A percentile compares a stretch with the other conserved stretches of the same genome.
phyloP scores from a whole-genome alignment of 805 yeast species.

The Brettanomyces sp. region DNA sequence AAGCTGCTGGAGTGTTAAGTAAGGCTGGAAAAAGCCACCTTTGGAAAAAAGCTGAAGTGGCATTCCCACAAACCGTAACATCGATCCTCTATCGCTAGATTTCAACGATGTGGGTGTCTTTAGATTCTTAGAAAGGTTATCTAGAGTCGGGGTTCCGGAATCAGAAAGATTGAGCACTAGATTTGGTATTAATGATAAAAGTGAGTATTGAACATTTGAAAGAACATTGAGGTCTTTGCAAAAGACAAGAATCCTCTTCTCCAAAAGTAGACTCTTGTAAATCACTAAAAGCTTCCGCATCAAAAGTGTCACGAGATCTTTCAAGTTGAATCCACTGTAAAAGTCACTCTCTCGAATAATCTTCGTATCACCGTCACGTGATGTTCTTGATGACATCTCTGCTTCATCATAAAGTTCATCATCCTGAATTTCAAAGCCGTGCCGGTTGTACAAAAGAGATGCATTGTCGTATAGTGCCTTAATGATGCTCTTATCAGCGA shows the following conservation, averaged over 20 bases:
- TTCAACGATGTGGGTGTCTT: slow-evolving; percentile 56
- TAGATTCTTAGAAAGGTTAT: slow-evolving; percentile 40
- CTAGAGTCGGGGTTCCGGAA: slow-evolving; percentile 68
- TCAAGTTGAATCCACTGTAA: slow-evolving; percentile 65
- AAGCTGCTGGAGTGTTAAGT: slow-evolving; percentile 87
- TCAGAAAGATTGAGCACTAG: slow-evolving; percentile 63
- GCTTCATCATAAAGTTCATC: slow-evolving; percentile 22
- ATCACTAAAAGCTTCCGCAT: slow-evolving; percentile 52
- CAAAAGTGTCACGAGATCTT: slow-evolving; percentile 52
- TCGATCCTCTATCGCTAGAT: slow-evolving; percentile 69
- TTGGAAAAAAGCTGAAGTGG: slow-evolving; percentile 81
- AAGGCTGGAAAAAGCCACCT: slow-evolving; percentile 87
- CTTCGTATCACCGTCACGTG: slow-evolving; percentile 7
- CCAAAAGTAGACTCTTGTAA: slow-evolving; percentile 70
- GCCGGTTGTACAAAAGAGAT: slow-evolving; percentile 30
- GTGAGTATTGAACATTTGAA: slow-evolving; percentile 74
- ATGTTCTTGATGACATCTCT: not conserved
- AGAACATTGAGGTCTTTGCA: slow-evolving; percentile 72
- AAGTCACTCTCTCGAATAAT: slow-evolving; percentile 46
- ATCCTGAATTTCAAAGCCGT: slow-evolving; percentile 20
- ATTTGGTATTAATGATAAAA: slow-evolving; percentile 78
- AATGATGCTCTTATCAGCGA: slow-evolving; percentile 60
- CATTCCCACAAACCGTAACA: slow-evolving; percentile 73
- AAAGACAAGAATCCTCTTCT: slow-evolving; percentile 64
- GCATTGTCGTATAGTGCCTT: slow-evolving; percentile 63